These are phyloP conservation scores for Ajuga reptans DNA, from an alignment of 305 asterid genomes.

Conservation along the genomic window DNA sequence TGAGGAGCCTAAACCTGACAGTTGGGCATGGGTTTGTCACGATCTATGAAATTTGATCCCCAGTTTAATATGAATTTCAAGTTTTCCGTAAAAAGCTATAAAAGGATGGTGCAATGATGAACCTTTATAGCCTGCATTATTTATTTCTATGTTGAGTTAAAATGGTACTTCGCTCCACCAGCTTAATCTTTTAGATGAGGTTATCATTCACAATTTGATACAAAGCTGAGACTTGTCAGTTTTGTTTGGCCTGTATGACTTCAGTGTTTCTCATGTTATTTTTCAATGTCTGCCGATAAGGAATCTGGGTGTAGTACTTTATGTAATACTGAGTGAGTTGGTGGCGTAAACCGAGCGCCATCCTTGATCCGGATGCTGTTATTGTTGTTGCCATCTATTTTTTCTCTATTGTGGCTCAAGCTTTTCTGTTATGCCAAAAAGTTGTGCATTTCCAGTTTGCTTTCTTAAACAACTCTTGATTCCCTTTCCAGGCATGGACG, in stretches of 20 bases:
- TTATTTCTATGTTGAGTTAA: neutral
- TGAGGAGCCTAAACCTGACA: slow-evolving; percentile 50
- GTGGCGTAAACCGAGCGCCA: neutral
- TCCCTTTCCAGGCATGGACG: slow-evolving; percentile 70
- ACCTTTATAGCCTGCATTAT: neutral
- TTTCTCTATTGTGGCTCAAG: neutral
- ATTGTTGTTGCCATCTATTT: neutral
- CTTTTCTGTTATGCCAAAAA: neutral
- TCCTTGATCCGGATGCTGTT: neutral
- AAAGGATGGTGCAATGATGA: neutral
- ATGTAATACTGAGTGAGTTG: neutral
- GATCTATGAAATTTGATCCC: neutral
- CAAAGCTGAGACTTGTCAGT: neutral
- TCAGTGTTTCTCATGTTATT: neutral
- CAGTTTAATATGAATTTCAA: neutral
- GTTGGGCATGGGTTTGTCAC: slow-evolving; percentile 76
- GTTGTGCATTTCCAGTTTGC: neutral
- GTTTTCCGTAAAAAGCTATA: neutral
- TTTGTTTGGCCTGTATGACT: neutral
- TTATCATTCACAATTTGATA: neutral
- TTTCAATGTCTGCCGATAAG: neutral
- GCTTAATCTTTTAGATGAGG: neutral
- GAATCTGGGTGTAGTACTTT: neutral
- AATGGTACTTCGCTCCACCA: neutral
- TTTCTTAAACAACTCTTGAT: neutral